Conservation (phyloP, 73 alveolate genomes). For the Tetrahymena malaccensis region DNA sequence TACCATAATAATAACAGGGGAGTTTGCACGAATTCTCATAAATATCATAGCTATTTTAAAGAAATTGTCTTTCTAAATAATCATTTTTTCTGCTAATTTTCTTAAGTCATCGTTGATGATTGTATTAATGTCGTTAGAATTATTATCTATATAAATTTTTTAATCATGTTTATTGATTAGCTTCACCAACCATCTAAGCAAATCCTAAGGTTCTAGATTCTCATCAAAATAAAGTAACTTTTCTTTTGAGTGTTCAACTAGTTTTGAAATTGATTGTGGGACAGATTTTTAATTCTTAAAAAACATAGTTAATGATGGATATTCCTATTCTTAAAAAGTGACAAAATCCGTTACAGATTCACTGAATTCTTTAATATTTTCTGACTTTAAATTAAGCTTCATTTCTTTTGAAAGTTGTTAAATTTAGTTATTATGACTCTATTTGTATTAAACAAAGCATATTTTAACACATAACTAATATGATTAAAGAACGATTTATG, state of each 20-base stretch:
- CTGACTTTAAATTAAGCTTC: not conserved
- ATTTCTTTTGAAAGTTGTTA: not conserved
- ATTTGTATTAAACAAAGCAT: not conserved
- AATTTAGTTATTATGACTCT: not conserved
- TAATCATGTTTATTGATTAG: not conserved
- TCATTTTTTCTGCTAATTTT: not conserved
- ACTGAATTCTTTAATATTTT: not conserved
- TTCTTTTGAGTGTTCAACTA: not conserved
- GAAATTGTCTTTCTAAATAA: constrained; percentile 48
- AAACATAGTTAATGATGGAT: not conserved
- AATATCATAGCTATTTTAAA: constrained; percentile 61
- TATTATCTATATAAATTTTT: not conserved
- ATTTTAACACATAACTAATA: not conserved
- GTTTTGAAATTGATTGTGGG: not conserved
- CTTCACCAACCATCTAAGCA: not conserved
- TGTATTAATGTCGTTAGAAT: not conserved
- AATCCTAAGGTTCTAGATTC: not conserved
- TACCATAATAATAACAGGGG: constrained; percentile 67
- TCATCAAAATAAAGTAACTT: not conserved
- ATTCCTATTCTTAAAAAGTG: not conserved
- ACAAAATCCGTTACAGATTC: not conserved
- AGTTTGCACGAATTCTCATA: constrained; percentile 45
- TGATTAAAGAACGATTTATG: not conserved
- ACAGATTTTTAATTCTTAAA: not conserved
- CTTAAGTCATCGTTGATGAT: not conserved